phyloP scores from a whole-genome alignment of 495 filamentous ascomycete genomes.

The Pseudomonodictys pantanalensis region DNA sequence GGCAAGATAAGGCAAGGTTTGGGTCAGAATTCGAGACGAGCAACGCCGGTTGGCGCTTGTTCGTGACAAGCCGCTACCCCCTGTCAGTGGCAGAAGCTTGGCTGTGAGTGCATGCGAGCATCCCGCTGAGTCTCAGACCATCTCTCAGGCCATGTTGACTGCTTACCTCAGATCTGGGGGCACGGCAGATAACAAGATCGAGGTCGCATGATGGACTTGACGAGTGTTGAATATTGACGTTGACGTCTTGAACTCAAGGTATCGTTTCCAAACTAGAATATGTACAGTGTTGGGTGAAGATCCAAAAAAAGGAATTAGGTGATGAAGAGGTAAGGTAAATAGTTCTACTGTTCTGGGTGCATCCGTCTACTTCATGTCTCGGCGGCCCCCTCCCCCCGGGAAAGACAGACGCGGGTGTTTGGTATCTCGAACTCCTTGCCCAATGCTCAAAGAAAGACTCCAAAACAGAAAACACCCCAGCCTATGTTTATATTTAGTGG shows the following conservation, averaged over 20 bases:
- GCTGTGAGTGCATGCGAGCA: neutral
- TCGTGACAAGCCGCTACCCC: neutral
- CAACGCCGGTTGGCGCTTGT: neutral
- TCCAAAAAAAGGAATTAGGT: constrained; percentile 3
- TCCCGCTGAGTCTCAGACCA: too few relatives aligned
- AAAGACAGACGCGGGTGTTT: constrained; percentile 21
- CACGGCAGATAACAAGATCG: too few relatives aligned
- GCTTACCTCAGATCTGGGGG: too few relatives aligned
- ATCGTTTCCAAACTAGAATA: constrained; percentile 3
- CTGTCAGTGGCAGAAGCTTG: neutral
- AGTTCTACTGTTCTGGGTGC: neutral
- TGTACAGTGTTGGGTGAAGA: neutral
- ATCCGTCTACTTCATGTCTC: neutral
- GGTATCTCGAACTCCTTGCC: constrained; percentile 28
- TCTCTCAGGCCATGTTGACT: too few relatives aligned
- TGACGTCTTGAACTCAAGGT: neutral
- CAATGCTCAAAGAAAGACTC: constrained; percentile 18
- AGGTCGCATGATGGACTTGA: too few relatives aligned
- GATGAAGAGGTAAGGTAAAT: neutral
- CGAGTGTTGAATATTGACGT: neutral
- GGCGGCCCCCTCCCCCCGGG: neutral
- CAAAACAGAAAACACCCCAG: constrained; percentile 2
- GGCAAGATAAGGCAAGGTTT: constrained; percentile 13
- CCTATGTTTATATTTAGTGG: constrained; percentile 5
- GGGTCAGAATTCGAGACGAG: neutral